A percentile compares a stretch with the other conserved stretches of the same genome.
Conservation (phyloP, 495 filamentous ascomycete species). For the Penicillium ucsense region DNA sequence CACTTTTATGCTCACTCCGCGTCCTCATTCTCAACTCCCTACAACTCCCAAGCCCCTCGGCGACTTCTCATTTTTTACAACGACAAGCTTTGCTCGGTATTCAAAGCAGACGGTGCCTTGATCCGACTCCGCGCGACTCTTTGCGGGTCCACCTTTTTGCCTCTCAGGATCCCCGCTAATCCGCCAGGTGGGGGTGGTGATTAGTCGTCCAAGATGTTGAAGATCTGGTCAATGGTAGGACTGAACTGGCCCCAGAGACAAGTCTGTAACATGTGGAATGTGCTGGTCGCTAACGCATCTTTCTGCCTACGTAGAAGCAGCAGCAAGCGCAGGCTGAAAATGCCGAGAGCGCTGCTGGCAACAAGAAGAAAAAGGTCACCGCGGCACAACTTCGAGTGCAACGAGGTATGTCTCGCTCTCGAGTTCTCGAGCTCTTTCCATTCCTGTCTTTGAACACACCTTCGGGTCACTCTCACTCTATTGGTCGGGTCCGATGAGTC, state of each 20-base stretch:
- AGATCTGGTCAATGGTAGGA: conserved; percentile 98
- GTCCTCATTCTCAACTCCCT: too few species aligned
- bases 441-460: background rate
- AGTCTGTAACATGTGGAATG: too few species aligned
- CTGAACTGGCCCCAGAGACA: background rate
- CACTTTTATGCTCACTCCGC: too few species aligned
- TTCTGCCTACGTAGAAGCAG: conserved; percentile 55
- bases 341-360: conserved; percentile 63
- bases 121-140: background rate
- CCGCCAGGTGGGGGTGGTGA: conserved; percentile 16
- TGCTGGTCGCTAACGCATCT: too few species aligned
- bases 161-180: background rate
- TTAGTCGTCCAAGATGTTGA: conserved; percentile 68
- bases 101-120: background rate
- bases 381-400: conserved; percentile 92
- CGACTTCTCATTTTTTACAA: too few species aligned
- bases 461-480: background rate
- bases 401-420: conserved; percentile 53
- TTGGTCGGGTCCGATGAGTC: background rate
- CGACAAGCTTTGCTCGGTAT: too few species aligned
- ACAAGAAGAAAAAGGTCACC: conserved; percentile 97
- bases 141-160: background rate
- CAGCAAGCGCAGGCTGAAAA: conserved; percentile 85
- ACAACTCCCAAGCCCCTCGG: too few species aligned
- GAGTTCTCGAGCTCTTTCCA: background rate